Conservation (phyloP, 305 asterid genomes). For the Withania somnifera region DNA sequence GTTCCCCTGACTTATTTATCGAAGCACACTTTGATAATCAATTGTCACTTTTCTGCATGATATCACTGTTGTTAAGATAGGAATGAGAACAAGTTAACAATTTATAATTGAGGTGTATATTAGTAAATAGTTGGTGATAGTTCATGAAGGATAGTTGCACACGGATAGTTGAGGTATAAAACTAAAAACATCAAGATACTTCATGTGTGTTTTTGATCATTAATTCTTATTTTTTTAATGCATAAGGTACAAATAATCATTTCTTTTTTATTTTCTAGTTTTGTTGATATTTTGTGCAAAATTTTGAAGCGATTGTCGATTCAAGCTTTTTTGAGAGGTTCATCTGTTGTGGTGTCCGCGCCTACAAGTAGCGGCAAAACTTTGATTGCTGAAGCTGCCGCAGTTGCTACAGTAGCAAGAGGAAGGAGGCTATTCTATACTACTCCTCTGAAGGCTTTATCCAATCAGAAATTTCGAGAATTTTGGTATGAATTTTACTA, state of each 20-base stretch:
- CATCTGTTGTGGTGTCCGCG: constrained; percentile 96
- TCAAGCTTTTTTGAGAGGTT: constrained; percentile 85
- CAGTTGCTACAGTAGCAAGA: constrained; percentile 80
- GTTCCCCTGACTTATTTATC: too few species aligned
- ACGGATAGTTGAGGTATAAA: too few species aligned
- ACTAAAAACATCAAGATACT: too few species aligned
- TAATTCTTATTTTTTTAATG: too few species aligned
- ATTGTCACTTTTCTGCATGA: too few species aligned
- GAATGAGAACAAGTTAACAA: too few species aligned
- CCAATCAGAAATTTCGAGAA: constrained; percentile 97
- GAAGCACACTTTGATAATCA: too few species aligned
- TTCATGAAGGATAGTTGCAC: too few species aligned
- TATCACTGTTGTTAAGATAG: too few species aligned
- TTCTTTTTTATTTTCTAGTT: not conserved
- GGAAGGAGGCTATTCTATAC: constrained; percentile 92
- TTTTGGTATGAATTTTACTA: constrained; percentile 45
- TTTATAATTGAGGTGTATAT: too few species aligned
- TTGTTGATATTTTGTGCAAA: not conserved
- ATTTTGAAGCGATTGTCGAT: constrained; percentile 53
- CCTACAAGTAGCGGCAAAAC: constrained; percentile 99
- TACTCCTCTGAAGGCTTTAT: constrained; percentile 93
- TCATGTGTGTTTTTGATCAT: too few species aligned
- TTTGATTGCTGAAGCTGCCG: constrained; percentile 97
- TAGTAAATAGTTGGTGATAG: too few species aligned
- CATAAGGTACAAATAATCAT: not conserved